Base-by-base conservation (phyloP, 495 filamentous ascomycete genomes). In the Neurospora tetrasperma region DNA sequence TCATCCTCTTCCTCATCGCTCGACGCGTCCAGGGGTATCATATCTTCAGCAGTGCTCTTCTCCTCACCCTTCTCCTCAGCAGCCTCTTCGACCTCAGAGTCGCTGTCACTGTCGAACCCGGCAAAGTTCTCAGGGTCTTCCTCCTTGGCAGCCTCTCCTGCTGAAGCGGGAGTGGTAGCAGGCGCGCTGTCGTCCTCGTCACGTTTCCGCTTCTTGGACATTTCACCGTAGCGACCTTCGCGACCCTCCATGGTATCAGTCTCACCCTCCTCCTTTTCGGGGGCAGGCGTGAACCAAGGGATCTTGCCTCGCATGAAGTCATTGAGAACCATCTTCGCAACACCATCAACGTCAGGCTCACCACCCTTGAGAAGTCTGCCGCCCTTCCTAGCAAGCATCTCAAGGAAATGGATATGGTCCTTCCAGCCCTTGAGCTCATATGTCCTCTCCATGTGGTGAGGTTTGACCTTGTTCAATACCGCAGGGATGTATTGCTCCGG, bases 271-370 rank as follows among this genome's bases (percentile, higher is more conserved):
- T 88, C 87, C 39, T 82, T 78, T 9, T 87, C 79, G 18, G 96
- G 96, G 9, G 93, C 90, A 18, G 92, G 89, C 5, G 92, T 95
- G 79, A 92, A 99, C 96, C 96, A 99, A 8, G 96, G 96, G 23
- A 97, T 89, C 81, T 97, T 98, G 42, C 96, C 96, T 69, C 96
- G 83, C 73, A 98, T 88, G 76, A 98, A 98, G 76, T 99, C 96
- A 79, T 97, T 97, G 76, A 97, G 84, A 0, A 97, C 92, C 75
- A 96, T 96, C 82, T 97, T 97, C 18, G 94, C 94, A 48, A 97
- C 94, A 75, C 93, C 93, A 78, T 97, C 94, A 71, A 97, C 81
- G 81, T 98, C 96, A 16, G 94, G 90, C 81, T 98, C 96, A 11
- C 96, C 96, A 73, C 92, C 94, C 78, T 92, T 93, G 40, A 97